Conservation (phyloP, 805 yeast genomes). For the Yarrowia sp. region DNA sequence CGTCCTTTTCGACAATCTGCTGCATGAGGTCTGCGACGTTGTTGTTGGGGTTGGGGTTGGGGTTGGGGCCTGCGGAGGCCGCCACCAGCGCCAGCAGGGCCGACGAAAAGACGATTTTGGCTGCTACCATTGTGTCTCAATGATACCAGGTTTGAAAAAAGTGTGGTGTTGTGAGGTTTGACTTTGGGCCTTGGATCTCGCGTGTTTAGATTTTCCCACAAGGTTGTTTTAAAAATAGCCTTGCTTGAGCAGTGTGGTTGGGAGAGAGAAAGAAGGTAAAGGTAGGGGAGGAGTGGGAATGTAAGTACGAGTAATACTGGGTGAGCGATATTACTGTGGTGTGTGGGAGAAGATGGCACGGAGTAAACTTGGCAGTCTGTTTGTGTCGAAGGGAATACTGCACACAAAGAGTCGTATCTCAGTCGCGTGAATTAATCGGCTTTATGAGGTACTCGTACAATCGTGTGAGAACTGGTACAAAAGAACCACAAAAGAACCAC, state of each 20-base stretch:
- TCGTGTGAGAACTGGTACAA: too few species aligned
- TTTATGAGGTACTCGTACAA: too few species aligned
- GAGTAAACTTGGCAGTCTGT: too few species aligned
- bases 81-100: slow-evolving; percentile 22
- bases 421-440: too few species aligned
- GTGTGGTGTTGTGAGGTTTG: slow-evolving; percentile 2
- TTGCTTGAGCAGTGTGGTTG: background rate
- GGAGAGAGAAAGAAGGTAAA: background rate
- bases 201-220: slow-evolving; percentile 31
- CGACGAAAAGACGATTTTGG: slow-evolving; percentile 16
- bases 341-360: too few species aligned
- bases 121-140: slow-evolving; percentile 20
- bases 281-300: background rate
- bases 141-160: too few species aligned
- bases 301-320: background rate
- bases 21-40: slow-evolving; percentile 32
- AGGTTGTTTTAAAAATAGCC: slow-evolving; percentile 32
- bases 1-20: slow-evolving; percentile 21
- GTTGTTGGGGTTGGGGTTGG: slow-evolving; percentile 2
- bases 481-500: too few species aligned
- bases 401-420: too few species aligned
- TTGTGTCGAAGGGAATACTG: background rate
- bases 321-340: background rate
- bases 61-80: background rate
- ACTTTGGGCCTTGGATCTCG: slow-evolving; percentile 5